These are phyloP conservation scores for Starmerella bacillaris DNA, from an alignment of 805 yeast genomes.

Conservation along the genomic window DNA sequence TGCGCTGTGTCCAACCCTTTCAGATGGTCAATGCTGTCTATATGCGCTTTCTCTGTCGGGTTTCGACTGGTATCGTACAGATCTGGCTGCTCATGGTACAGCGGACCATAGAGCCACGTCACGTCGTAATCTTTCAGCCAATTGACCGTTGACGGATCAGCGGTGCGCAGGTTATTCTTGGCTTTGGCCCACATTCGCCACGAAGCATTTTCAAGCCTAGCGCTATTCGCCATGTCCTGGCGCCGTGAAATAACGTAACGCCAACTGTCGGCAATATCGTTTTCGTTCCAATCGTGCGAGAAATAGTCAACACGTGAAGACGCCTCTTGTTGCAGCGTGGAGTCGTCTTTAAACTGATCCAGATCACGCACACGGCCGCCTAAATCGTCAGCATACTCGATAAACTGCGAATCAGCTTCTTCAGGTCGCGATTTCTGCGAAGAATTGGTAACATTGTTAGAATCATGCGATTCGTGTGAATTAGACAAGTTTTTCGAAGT, in stretches of 20 bases:
- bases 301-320: slow-evolving; percentile 84
- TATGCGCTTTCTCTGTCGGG: background rate
- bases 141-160: slow-evolving; percentile 77
- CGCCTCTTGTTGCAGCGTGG: slow-evolving; percentile 61
- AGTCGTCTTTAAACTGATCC: too few relatives aligned
- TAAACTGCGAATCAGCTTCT: too few relatives aligned
- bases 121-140: slow-evolving; percentile 97
- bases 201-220: slow-evolving; percentile 62
- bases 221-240: slow-evolving; percentile 68
- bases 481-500: background rate
- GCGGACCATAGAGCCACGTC: slow-evolving; percentile 95
- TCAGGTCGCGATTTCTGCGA: background rate
- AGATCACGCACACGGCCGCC: too few relatives aligned
- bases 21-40: too few relatives aligned
- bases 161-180: slow-evolving; percentile 46
- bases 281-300: slow-evolving; percentile 89
- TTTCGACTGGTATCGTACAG: background rate
- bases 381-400: slow-evolving; percentile 14
- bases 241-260: slow-evolving; percentile 70
- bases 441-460: background rate
- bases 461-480: background rate
- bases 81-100: slow-evolving; percentile 28
- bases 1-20: background rate
- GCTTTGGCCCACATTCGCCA: slow-evolving; percentile 95
- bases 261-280: slow-evolving; percentile 90